These are phyloP conservation scores for Fusarium sp. DNA, from an alignment of 2,329 filamentous ascomycete species.

Conservation along the genomic window DNA sequence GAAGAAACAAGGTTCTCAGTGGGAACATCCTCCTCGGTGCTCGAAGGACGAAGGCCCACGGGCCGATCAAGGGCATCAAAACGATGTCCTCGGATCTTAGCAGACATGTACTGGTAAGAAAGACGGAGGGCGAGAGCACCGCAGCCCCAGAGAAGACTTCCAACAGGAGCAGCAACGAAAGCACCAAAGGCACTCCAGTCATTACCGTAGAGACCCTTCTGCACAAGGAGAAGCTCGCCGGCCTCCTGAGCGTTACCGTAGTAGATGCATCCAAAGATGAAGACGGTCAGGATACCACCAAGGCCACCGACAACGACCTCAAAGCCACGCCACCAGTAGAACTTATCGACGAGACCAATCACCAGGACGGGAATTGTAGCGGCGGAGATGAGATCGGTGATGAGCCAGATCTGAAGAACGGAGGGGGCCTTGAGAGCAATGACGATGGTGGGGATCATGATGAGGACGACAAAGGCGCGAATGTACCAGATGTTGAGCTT, in stretches of 20 bases:
- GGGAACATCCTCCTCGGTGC: conserved; percentile 44
- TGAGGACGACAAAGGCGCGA: conserved; percentile 71
- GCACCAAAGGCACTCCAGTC: conserved; percentile 88
- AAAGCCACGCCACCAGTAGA: conserved; percentile 82
- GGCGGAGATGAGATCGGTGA: conserved; percentile 81
- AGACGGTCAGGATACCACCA: conserved; percentile 81
- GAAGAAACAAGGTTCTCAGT: conserved; percentile 40
- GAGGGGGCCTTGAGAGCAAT: conserved; percentile 78
- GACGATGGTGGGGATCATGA: conserved; percentile 79
- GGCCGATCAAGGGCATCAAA: conserved; percentile 75
- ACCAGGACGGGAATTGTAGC: conserved; percentile 78
- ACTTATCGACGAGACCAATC: conserved; percentile 73
- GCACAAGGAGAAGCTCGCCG: conserved; percentile 74
- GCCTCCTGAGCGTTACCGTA: conserved; percentile 73
- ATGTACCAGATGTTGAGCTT: conserved; percentile 79
- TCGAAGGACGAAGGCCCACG: conserved; percentile 41
- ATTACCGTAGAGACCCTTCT: conserved; percentile 76
- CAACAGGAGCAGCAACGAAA: conserved; percentile 81
- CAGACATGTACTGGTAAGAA: conserved; percentile 63
- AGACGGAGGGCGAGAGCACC: conserved; percentile 70
- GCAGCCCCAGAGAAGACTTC: conserved; percentile 76
- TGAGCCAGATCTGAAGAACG: conserved; percentile 83
- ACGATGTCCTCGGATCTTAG: conserved; percentile 65
- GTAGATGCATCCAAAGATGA: conserved; percentile 83
- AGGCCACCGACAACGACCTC: conserved; percentile 82